Evolutionary conservation across 2,329 filamentous ascomycete species (phyloP), one percentile per base, ranked within the genome.

Genomic region (Monosporascus sp.): DNA sequence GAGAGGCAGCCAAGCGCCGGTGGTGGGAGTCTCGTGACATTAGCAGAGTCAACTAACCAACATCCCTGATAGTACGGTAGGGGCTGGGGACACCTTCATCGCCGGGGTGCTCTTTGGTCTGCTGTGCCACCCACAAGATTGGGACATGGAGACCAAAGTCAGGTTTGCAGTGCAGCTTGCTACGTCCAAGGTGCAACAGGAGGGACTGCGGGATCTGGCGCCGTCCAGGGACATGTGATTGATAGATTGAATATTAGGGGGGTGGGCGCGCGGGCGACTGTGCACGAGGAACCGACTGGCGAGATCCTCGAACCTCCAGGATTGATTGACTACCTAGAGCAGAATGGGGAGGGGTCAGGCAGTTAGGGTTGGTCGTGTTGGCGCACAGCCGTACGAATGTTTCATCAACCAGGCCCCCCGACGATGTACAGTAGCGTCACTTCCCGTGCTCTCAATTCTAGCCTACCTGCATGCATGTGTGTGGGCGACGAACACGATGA

Each of bases 11-110:
- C 26, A 45, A 50, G 44, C 37, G 35, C 35, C 38, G 22, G 24
- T 50, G 48, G 41, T 40, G 31, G 45, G 44, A 35, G 41, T n/a
- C 24, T 20, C 27, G 22, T 37, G 26, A 45, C 27, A 48, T 44
- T 47, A 40, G 26, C 41, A 37, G 49, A 55, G 52, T 60, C 43
- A 49, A 58, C 58, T 60, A 59, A 62, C 59, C 40, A 48, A 49
- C 5, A 48, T 55, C 58, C 55, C 56, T 53, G 58, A 56, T 56
- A 89, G 87, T 66, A 78, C 86, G 6, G 79, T 90, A 56, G 88
- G 87, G 52, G 87, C 87, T 44, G 88, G 88, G 59, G 88, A 91
- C 64, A 89, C 87, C 0, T 91, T 91, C 63, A 81, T 87, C 58
- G 87, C 87, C 37, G 87, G 86, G 55, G 82, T 88, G 68, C 70